phyloP scores from a whole-genome alignment of 2,329 filamentous ascomycete genomes.

The Pseudomassariella vexata region DNA sequence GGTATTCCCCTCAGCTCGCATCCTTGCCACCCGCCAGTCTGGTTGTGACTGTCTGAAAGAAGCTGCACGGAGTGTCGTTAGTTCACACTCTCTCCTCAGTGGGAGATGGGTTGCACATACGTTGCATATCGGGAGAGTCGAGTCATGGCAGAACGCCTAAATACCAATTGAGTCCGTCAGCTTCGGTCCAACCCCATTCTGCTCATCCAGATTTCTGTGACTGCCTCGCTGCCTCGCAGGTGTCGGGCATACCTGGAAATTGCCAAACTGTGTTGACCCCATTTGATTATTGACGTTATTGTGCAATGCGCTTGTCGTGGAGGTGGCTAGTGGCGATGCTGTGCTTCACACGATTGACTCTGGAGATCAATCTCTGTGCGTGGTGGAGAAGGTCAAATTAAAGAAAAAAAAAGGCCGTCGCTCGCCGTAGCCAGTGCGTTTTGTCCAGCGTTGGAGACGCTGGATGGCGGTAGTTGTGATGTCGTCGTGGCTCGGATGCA shows the following conservation, averaged over 20 bases:
- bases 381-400: no score
- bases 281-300: constrained; percentile 29
- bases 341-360: no score
- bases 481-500: no score
- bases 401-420: no score
- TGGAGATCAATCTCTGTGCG: no score
- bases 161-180: constrained; percentile 16
- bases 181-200: no score
- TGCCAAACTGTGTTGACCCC: constrained; percentile 57
- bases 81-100: no score
- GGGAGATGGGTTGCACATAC: constrained; percentile 45
- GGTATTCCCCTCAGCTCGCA: constrained; percentile 73
- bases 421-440: no score
- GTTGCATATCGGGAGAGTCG: constrained; percentile 79
- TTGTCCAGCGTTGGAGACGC: no score
- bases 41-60: constrained; percentile 53
- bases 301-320: constrained; percentile 8
- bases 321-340: no score
- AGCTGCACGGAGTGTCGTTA: constrained; percentile 47
- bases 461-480: no score
- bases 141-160: constrained; percentile 78
- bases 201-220: neutral
- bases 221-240: neutral
- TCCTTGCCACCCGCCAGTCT: constrained; percentile 56
- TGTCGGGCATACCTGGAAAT: constrained; percentile 46